Evolutionary conservation across 306 rosid species (phyloP), one percentile per base, ranked within the genome.

Genomic region (Quercus robur): DNA sequence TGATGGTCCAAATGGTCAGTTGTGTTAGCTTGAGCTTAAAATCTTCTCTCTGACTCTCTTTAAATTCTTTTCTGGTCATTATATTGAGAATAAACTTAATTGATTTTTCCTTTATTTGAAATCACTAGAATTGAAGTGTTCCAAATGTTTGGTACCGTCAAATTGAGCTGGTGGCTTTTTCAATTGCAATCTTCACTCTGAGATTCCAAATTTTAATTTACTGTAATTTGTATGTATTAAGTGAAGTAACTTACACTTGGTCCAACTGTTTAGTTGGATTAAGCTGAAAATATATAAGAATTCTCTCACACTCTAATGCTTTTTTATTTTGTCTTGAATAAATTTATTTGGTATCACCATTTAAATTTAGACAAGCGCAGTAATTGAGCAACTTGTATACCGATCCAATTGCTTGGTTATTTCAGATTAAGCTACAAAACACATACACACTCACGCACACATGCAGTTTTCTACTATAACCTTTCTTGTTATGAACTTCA

Each of bases 1-100:
- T 3, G 28, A 66, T 44, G 35, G 75, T 64, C 64, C 25, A 63
- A 30, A 13, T 57, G 67, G 56, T 71, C 71, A 10, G 26, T 75
- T 57, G 49, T 54, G 71, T 71, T 79, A 59, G 41, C 59, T 72
- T 72, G 72, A 55, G 66, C 35, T 51, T 58, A 46, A 5, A 12
- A 5, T 54, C 0, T 54, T 73, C 12, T 20, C 58, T 30, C 31
- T 69, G 46, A 38, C 46, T 38, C 46, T 38, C 9, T 2, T 38
- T 38, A 38, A 38, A 38, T 7, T 58, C 20, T 57, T 18, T 28
- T 26, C 3, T 69, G 54, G 54, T 49, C 54, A 12, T 3, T 12
- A 12, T 49, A 49, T 49, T 12, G 54, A 49, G 54, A 49, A 55
- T 25, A 77, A 77, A 17, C 25, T 8, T 52, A 73, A 71, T 70